Percentiles rank a stretch among this genome's conserved stretches.
Evolutionary conservation across 768 basidiomycete genomes (phyloP).

Genomic region (Kwoniella bestiolae): DNA sequence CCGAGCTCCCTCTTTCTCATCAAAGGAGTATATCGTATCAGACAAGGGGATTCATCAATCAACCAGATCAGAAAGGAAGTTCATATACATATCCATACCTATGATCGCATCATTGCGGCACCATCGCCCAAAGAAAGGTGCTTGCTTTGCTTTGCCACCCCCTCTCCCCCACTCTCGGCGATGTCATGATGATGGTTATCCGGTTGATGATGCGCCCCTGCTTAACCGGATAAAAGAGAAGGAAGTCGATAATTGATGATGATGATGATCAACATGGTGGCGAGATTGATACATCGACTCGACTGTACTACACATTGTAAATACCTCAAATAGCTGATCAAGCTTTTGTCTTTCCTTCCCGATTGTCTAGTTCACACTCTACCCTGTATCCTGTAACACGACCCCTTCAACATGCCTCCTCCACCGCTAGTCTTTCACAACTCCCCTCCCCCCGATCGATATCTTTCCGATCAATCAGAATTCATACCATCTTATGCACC

Average conservation of each 20-base stretch:
- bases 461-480: not conserved
- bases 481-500: not conserved
- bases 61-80: not conserved
- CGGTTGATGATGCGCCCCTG: not conserved
- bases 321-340: conserved; percentile 13
- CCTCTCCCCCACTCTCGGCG: not conserved
- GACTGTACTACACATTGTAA: not conserved
- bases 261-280: not conserved
- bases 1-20: conserved; percentile 4
- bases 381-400: not conserved
- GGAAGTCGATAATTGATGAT: conserved; percentile 1
- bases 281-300: not conserved
- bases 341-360: not conserved
- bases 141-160: conserved; percentile 3
- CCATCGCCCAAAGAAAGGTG: not conserved
- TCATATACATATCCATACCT: not conserved
- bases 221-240: not conserved
- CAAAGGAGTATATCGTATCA: conserved; percentile 9
- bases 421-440: conserved; percentile 4
- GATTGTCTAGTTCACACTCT: not conserved
- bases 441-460: not conserved
- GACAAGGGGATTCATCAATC: not conserved
- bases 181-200: not conserved
- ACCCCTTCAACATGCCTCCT: conserved; percentile 7
- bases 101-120: not conserved